These are phyloP conservation scores for Suillus decipiens DNA, from an alignment of 768 basidiomycete genomes.

Conservation along the genomic window DNA sequence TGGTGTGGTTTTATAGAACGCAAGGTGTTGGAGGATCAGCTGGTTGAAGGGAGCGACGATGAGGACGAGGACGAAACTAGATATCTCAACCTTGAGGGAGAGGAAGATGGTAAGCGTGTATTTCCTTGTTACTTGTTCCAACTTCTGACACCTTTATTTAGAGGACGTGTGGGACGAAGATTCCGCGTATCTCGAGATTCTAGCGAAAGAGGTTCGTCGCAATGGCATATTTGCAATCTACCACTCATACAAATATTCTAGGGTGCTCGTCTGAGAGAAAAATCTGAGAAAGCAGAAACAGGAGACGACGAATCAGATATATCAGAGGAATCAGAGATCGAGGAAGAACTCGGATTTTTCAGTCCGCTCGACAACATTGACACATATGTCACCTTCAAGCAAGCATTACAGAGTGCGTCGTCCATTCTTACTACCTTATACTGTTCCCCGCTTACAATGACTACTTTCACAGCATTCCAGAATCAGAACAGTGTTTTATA, in stretches of 20 bases:
- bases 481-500: conserved; percentile 55
- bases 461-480: conserved; percentile 62
- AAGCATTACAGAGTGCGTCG: conserved; percentile 68
- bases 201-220: conserved; percentile 71
- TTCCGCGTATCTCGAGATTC: conserved; percentile 83
- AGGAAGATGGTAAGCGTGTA: conserved; percentile 51
- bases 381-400: conserved; percentile 77
- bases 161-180: conserved; percentile 93
- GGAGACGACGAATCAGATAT: conserved; percentile 41
- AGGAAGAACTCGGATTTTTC: conserved; percentile 85
- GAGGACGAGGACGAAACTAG: conserved; percentile 52
- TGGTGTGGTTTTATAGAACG: conserved; percentile 42
- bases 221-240: conserved; percentile 4
- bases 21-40: conserved; percentile 57
- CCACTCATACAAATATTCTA: conserved; percentile 27
- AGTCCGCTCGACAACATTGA: conserved; percentile 81
- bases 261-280: conserved; percentile 74
- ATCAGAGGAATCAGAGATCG: conserved; percentile 60
- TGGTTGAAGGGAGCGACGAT: conserved; percentile 44
- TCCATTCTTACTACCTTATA: not conserved
- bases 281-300: conserved; percentile 44
- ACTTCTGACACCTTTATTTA: conserved; percentile 23
- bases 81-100: conserved; percentile 63
- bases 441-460: conserved; percentile 11
- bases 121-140: not conserved